These are phyloP conservation scores for Arthrocladium fulminans DNA, from an alignment of 2,329 filamentous ascomycete species.

Conservation along the genomic window DNA sequence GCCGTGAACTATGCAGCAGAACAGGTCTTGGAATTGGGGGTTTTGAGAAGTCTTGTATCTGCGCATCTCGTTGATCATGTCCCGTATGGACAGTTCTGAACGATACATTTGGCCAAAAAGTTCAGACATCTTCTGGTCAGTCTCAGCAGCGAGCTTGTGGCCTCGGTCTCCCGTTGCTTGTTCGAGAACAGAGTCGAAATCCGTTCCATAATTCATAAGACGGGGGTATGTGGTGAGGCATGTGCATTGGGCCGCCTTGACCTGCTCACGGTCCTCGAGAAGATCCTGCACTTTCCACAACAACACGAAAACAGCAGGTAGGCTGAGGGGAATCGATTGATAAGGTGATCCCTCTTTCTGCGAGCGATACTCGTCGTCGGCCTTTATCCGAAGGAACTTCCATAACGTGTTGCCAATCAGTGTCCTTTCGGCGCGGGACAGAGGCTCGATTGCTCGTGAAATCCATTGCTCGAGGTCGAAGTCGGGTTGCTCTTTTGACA, in stretches of 20 bases:
- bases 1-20: constrained; percentile 97
- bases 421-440: constrained; percentile 9
- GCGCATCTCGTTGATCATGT: constrained; percentile 75
- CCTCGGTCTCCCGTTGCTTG: constrained; percentile 63
- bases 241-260: constrained; percentile 72
- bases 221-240: constrained; percentile 90
- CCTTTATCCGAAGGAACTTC: constrained; percentile 77
- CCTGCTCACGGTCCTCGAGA: constrained; percentile 51
- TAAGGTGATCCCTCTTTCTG: constrained; percentile 62
- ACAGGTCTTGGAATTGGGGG: constrained; percentile 80
- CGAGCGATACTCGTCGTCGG: constrained; percentile 65
- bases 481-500: constrained; percentile 59
- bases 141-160: constrained; percentile 69
- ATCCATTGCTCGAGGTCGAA: constrained; percentile 71
- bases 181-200: constrained; percentile 85
- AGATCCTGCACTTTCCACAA: constrained; percentile 70
- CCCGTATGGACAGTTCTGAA: constrained; percentile 74
- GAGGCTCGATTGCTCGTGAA: constrained; percentile 42
- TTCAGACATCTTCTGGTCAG: constrained; percentile 90
- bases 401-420: constrained; percentile 43
- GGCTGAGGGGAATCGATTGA: constrained; percentile 65
- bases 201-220: constrained; percentile 92
- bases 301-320: constrained; percentile 75
- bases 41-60: constrained; percentile 82
- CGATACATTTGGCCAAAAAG: constrained; percentile 98